Base-by-base conservation (phyloP, 2,329 filamentous ascomycete genomes). In the Diplodia intermedia region DNA sequence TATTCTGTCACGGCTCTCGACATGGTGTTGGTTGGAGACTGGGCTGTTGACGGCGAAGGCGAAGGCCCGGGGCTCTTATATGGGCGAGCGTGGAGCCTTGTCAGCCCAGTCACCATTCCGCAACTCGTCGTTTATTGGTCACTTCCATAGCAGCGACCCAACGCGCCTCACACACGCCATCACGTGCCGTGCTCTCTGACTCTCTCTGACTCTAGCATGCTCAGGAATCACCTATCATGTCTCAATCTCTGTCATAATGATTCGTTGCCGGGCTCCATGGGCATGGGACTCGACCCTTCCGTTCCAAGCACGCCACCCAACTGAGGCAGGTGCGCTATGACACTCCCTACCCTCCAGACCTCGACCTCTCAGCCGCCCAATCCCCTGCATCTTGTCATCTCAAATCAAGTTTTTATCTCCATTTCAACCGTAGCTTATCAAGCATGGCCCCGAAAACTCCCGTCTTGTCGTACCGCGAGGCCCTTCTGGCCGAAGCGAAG, bases 1-100 rank as follows among this genome's bases (percentile, higher is more conserved):
- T 76, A 80, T 56, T 72, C 72, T 20, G 78, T 55, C 15, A 68
- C 66, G 76, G 60, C 79, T 75, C 69, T 73, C 74, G 20, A 67
- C 68, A 68, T 69, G 61, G 12, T 68, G 12, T 8, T 29, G 43
- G 15, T 38, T 26, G n/a, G 23, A n/a, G 20, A 11, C 3, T 33
- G 8, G 5, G 11, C 15, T 38, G 49, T 4, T 1, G 29, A 33
- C 26, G 56, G 18, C 36, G 20, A 40, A 23, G 40, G 12, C 40
- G 54, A 31, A 11, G 12, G 23, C 7, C 23, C 23, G 2, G 38
- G 23, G 15, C 7, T 40, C 12, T 36, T 26, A 62, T 38, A 52
- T 36, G 8, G 15, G 26, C 15, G 26, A 29, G 11, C 40, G 57
- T 14, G 26, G 40, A 50, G 26, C 11, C 18, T 14, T 40, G 54